Base-by-base conservation (phyloP, 1,139 yeast species). In the Kodamaea anthophila region DNA sequence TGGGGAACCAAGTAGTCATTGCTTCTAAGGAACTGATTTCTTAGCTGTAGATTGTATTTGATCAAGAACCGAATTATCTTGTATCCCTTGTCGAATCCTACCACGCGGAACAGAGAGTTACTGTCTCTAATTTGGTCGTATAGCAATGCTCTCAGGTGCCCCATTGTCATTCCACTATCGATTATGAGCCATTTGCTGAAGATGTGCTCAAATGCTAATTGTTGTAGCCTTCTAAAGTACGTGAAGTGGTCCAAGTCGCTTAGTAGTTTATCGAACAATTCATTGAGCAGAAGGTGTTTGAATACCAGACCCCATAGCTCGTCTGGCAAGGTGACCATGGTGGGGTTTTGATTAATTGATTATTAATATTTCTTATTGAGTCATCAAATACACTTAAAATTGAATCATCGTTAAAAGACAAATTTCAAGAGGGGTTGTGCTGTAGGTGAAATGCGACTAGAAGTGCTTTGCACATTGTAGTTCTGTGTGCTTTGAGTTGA, bases 291-390 rank as follows among this genome's bases (percentile, higher is more conserved):
- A 5, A 46, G 22, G 13, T 24, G 24, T 4, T 29, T 15, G 20
- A 48, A 38, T 10, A 45, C 34, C 14, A 15, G 23, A 7, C 34
- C 31, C 15, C 45, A 23, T n/a, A 47, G 20, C 28, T 46, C 53
- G 4, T 19, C 23, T 6, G 48, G 49, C 12, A 34, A 28, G 10
- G n/a, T n/a, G n/a, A n/a, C n/a, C n/a, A n/a, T n/a, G n/a, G n/a
- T n/a, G n/a, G n/a, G n/a, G n/a, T n/a, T n/a, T n/a, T n/a, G n/a
- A n/a, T n/a, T n/a, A n/a, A n/a, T n/a, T n/a, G n/a, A n/a, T n/a
- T n/a, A n/a, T n/a, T n/a, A n/a, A n/a, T n/a, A n/a, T n/a, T n/a
- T n/a, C n/a, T n/a, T n/a, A n/a, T n/a, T n/a, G n/a, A n/a, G n/a
- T n/a, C n/a, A n/a, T n/a, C n/a, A n/a, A n/a, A n/a, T n/a, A n/a